Percentiles rank a stretch among this genome's conserved stretches.
These are phyloP conservation scores for Liquidambar formosana DNA, from an alignment of 164 flowering plant genomes.

Conservation along the genomic window DNA sequence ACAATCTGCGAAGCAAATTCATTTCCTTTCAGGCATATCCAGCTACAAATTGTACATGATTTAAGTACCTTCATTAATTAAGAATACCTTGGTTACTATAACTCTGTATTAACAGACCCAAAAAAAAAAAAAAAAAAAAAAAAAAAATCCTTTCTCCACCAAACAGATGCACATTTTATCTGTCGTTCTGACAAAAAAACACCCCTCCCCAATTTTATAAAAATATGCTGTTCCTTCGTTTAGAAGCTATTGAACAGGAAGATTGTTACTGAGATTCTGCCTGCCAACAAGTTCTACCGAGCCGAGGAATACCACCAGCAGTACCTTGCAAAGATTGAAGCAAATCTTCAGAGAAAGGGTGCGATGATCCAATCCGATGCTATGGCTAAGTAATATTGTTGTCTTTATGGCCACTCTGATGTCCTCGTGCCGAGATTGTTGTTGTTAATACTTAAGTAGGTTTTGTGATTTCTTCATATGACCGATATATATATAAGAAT, in stretches of 20 bases:
- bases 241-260: constrained; percentile 63
- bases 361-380: constrained; percentile 85
- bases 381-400: constrained; percentile 46
- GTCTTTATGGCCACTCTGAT: not conserved
- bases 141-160: too few relatives aligned
- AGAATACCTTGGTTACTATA: too few relatives aligned
- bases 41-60: too few relatives aligned
- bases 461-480: not conserved
- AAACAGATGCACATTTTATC: too few relatives aligned
- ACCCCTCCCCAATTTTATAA: too few relatives aligned
- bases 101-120: too few relatives aligned
- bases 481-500: not conserved
- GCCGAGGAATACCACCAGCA: constrained; percentile 96
- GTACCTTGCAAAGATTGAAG: constrained; percentile 72
- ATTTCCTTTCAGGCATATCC: too few relatives aligned
- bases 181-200: too few relatives aligned
- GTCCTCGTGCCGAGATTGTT: not conserved
- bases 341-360: constrained; percentile 82
- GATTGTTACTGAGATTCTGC: constrained; percentile 83
- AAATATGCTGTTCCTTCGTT: too few relatives aligned
- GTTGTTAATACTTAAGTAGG: not conserved
- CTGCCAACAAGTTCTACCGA: constrained; percentile 88
- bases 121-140: too few relatives aligned
- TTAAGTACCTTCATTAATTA: too few relatives aligned
- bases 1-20: too few relatives aligned